Evolutionary conservation across 2,329 filamentous ascomycete species (phyloP).

Genomic region (Paraconiothyrium brasiliense): DNA sequence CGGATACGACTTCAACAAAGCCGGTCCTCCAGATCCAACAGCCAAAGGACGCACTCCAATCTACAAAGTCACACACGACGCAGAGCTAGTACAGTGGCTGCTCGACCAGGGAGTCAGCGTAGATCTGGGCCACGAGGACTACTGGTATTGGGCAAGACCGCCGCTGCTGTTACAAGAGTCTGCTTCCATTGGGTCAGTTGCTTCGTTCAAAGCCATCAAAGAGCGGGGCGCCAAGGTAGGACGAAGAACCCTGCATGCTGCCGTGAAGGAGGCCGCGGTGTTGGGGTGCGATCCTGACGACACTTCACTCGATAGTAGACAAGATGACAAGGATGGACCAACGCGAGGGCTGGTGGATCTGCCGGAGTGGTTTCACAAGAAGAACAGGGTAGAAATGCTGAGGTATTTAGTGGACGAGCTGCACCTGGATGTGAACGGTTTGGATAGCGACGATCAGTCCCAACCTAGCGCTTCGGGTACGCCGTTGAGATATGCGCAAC

Average conservation of each 20-base stretch:
- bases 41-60: neutral
- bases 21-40: neutral
- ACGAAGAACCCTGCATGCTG: constrained; percentile 9
- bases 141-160: neutral
- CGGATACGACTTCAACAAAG: neutral
- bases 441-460: constrained; percentile 11
- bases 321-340: neutral
- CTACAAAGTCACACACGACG: neutral
- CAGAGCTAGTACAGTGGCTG: neutral
- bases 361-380: neutral
- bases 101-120: neutral
- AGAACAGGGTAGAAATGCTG: constrained; percentile 13
- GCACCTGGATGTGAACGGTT: constrained; percentile 10
- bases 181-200: neutral
- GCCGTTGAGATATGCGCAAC: constrained; percentile 17
- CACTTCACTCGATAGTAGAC: neutral
- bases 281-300: constrained; percentile 5
- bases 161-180: neutral
- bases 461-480: constrained; percentile 2
- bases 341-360: too few species aligned
- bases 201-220: constrained; percentile 4
- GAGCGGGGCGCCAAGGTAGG: constrained; percentile 10
- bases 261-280: neutral
- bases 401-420: constrained; percentile 17
- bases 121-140: neutral